Base-by-base conservation (phyloP, 2,329 filamentous ascomycete species). In the Lasiodiplodia citricola region DNA sequence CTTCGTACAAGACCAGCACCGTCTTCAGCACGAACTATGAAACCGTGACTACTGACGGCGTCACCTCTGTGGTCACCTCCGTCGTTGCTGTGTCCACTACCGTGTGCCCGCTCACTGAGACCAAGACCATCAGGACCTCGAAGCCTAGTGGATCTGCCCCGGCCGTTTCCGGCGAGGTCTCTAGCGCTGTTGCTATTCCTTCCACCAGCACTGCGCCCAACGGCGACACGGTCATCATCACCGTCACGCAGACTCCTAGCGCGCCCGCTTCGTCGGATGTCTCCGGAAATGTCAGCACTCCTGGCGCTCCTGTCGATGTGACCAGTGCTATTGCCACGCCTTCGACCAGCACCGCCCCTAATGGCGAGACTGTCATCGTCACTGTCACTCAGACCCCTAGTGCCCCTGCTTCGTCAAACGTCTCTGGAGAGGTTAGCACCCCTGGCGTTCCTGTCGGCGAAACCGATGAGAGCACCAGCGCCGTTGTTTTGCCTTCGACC, bases 51-150 rank as follows among this genome's bases (percentile, higher is more conserved):
- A 44, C 50, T 21, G 50, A 10, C n/a, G 63, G 63, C 28, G 23
- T 31, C 13, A 73, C 72, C 18, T 55, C 41, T 4, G 55, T 67
- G 4, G 44, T 67, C 16, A 67, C 65, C 31, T 44, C 44, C 13
- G 55, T 67, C 31, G 44, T 67, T 21, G 28, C 65, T 10, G 31
- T 67, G 2, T 60, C 65, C 4, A 67, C 65, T 13, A 67, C 65
- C n/a, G 56, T 67, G 21, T 67, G 82, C 81, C 79, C 82, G 11
- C 75, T 74, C 28, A 71, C 73, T 50, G 72, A 72, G 25, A 65
- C 80, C 23, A 69, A 76, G 52, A 68, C 74, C 31, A 73, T 77
- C 13, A 25, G 21, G 10, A 64, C 44, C 44, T 64, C 60, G 28
- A 28, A 47, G 21, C 21, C 60, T 4, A 28, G 4, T 10, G 35